Evolutionary conservation across 129 eudicot genomes (phyloP), one percentile per base, ranked within the genome.

Genomic region (Artemisia tridentata): DNA sequence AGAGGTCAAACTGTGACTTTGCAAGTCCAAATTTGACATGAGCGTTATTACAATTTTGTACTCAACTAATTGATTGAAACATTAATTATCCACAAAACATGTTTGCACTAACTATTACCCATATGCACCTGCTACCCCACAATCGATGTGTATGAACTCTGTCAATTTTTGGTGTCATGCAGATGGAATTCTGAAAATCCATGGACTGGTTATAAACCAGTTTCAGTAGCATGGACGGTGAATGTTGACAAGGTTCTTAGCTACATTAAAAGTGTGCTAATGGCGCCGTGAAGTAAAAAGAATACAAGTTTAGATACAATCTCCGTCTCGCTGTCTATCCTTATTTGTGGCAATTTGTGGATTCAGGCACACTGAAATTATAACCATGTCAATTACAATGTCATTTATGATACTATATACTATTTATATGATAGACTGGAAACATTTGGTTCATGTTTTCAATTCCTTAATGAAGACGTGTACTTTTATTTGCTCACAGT

Each of bases 171-270:
- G 9, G 20, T 78, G 47, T 59, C 46, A 48, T 69, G 75, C 86
- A 91, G 96, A 50, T 91, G 98, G 98, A 88, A 91, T 79, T 54
- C 91, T 8, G 81, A 81, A 68, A 88, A 91, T 63, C 98, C 95
- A 11, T 91, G 98, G 98, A 69, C 91, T 5, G 96, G 82, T 3
- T 82, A 82, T 76, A 78, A 92, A 59, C 96, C 96, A 0, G 65
- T 88, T 49, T 86, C 89, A 18, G 91, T 91, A 67, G 98, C 96
- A 3, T 91, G 98, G 98, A 88, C 91, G 1, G 89, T 91, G 67
- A 71, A 91, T n/a, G 90, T 79, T 18, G 84, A 83, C 64, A 88
- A 79, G 80, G 96, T 86, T 60, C 78, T 74, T 17, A 60, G 46
- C 38, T 88, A 82, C 67, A 76, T 88, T 20, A 86, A 74, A 65